Percentiles rank a stretch among this genome's conserved stretches.
Conservation (phyloP, 805 yeast genomes). For the Ogataea glucozyma region DNA sequence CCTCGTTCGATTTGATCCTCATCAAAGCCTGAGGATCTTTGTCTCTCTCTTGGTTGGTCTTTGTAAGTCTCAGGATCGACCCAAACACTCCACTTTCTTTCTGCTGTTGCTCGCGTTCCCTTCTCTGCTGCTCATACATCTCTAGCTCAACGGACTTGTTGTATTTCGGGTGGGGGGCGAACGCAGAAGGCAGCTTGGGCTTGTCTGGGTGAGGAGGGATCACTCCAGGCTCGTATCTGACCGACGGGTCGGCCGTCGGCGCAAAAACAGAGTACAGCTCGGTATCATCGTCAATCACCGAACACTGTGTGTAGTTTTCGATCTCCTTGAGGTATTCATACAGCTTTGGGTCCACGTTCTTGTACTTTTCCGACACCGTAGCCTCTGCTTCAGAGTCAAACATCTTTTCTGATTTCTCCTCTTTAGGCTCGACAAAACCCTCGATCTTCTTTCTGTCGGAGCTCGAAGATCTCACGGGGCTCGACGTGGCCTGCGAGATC, state of each 20-base stretch:
- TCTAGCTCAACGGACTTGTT: constrained; percentile 30
- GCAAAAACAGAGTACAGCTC: constrained; percentile 25
- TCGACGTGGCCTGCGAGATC: not conserved
- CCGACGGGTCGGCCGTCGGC: constrained; percentile 24
- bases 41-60: constrained; percentile 25
- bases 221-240: constrained; percentile 41
- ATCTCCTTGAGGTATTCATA: constrained; percentile 45
- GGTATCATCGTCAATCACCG: not conserved
- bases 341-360: constrained; percentile 45
- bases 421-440: constrained; percentile 15
- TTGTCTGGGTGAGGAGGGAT: constrained; percentile 53
- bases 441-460: constrained; percentile 9
- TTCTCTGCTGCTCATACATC: constrained; percentile 19
- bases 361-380: constrained; percentile 25
- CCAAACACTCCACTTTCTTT: constrained; percentile 32
- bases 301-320: constrained; percentile 13
- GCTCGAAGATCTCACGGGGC: constrained; percentile 1
- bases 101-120: constrained; percentile 20
- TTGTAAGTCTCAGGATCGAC: constrained; percentile 32
- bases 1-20: constrained; percentile 21
- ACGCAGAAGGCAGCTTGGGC: constrained; percentile 51
- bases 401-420: not conserved
- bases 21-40: constrained; percentile 15
- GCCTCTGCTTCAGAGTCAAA: constrained; percentile 14
- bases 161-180: constrained; percentile 35